phyloP scores from a whole-genome alignment of 1,139 yeast genomes.

The Saccharomyces hybrid region DNA sequence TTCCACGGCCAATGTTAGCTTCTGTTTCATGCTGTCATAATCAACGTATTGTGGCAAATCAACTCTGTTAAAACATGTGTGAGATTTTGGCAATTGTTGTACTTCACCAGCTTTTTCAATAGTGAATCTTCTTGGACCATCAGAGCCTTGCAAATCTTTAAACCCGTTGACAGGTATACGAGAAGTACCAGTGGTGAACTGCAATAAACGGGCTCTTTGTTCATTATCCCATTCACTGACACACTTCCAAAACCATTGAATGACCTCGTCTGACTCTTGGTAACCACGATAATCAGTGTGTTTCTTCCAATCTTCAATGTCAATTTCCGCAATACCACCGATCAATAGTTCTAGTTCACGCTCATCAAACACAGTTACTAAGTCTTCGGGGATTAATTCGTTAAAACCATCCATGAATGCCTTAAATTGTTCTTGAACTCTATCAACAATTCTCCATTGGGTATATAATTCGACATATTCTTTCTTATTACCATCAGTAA shows the following conservation, averaged over 20 bases:
- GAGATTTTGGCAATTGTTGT: conserved; percentile 90
- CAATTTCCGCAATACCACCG: conserved; percentile 97
- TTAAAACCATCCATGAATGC: conserved; percentile 96
- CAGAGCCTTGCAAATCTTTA: conserved; percentile 96
- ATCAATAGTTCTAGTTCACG: conserved; percentile 91
- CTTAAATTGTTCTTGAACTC: conserved; percentile 92
- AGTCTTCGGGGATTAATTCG: conserved; percentile 93
- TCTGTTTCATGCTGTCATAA: conserved; percentile 68
- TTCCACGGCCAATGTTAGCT: conserved; percentile 80
- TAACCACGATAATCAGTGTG: conserved; percentile 98
- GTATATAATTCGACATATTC: conserved; percentile 93
- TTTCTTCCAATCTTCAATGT: conserved; percentile 97
- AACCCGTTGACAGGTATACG: conserved; percentile 98
- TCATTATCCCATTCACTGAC: conserved; percentile 92
- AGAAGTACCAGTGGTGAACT: conserved; percentile 97
- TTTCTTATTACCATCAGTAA: conserved; percentile 86
- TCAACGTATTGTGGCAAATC: conserved; percentile 80
- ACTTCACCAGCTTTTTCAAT: conserved; percentile 96
- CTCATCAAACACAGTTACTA: conserved; percentile 93
- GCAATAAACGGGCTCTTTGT: conserved; percentile 89
- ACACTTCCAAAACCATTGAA: conserved; percentile 98
- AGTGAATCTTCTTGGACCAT: conserved; percentile 97
- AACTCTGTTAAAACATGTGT: conserved; percentile 90
- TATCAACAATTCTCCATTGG: conserved; percentile 90
- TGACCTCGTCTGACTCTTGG: conserved; percentile 90